phyloP scores from a whole-genome alignment of 169 alveolate genomes.

The Plasmodium coatneyi region DNA sequence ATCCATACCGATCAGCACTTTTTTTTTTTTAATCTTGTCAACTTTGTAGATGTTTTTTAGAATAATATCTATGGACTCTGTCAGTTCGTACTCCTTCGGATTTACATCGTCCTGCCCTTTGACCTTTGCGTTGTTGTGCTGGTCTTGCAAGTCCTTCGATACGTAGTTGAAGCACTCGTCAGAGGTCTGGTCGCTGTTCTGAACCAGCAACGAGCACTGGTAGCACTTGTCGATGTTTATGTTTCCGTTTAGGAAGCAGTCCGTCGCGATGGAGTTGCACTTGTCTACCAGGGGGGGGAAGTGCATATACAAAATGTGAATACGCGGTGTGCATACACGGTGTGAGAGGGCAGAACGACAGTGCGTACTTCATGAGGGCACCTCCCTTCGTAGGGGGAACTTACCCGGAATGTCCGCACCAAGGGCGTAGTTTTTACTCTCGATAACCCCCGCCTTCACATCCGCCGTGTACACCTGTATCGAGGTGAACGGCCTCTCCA shows the following conservation, averaged over 20 bases:
- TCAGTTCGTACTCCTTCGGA: conserved; percentile 14
- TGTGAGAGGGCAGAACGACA: neutral
- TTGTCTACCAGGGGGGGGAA: conserved; percentile 1
- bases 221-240: conserved; percentile 30
- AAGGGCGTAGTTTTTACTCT: conserved; percentile 25
- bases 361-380: neutral
- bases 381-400: neutral
- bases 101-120: conserved; percentile 13
- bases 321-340: neutral
- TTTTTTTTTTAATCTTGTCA: neutral
- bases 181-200: neutral
- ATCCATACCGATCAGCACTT: neutral
- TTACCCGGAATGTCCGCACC: conserved; percentile 25
- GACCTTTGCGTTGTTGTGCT: neutral
- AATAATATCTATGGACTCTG: conserved; percentile 3
- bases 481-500: conserved; percentile 39
- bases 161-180: conserved; percentile 28
- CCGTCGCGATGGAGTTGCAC: conserved; percentile 4
- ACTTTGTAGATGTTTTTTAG: conserved; percentile 14
- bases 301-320: neutral
- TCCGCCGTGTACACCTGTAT: conserved; percentile 40
- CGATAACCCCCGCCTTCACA: neutral
- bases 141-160: neutral
- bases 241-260: conserved; percentile 42
- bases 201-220: conserved; percentile 19